Evolutionary conservation across 192 early-diverging fungal species (phyloP), one percentile per base, ranked within the genome.

Genomic region (Umbelopsis isabellina): DNA sequence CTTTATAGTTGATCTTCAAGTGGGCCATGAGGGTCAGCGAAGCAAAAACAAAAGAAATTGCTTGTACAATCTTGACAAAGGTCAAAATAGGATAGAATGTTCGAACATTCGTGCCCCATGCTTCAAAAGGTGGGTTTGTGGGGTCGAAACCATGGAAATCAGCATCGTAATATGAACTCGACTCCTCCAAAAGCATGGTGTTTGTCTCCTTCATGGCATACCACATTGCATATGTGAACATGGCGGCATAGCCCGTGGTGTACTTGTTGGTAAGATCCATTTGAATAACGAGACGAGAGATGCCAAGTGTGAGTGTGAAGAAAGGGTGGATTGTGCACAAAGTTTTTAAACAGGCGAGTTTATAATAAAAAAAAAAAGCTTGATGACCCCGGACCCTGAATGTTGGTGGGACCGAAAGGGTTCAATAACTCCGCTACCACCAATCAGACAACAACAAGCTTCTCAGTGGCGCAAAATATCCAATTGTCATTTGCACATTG

Each of bases 211-310:
- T 37, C 2, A 61, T 30, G 7, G 27, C 25, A n/a, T 61, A 61
- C 55, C 55, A 61, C 55, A 61, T 61, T 11, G 27, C 55, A 11
- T 61, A 61, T n/a, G 55, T 18, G 15, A 61, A 61, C 16, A 61
- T n/a, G 30, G 27, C 55, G 15, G 30, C 33, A 30, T 61, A 61
- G 33, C 27, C 55, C 8, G 55, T 35, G 3, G 55, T 35, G 18
- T 35, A 61, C 55, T 61, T 61, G 27, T 61, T 61, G 27, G 55
- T 61, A 25, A 61, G 15, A 61, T 61, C 55, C 55, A 61, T 61
- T 41, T 41, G 6, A 10, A 6, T 41, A 41, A 6, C 37, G 37
- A 41, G 10, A 41, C 37, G 35, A 9, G 10, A 9, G 6, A 41
- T 41, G 1, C 10, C 7, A 41, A 41, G 37, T 10, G 37, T 30